Evolutionary conservation across 805 yeast genomes (phyloP), one percentile per base, ranked within the genome.

Genomic region (Candida sonorensis): DNA sequence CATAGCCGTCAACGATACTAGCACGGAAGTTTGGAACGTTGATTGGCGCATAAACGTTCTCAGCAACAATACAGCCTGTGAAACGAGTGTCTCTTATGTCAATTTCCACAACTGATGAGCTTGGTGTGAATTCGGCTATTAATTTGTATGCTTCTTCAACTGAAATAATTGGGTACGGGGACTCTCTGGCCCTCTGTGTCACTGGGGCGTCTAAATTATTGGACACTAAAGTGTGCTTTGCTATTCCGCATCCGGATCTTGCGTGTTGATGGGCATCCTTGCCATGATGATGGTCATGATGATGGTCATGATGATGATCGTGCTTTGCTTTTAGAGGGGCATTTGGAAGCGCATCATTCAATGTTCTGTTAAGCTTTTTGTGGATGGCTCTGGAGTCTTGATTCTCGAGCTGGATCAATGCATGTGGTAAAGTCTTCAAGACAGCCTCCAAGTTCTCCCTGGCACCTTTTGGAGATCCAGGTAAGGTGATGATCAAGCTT

Each of bases 1-100:
- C 77, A 40, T 72, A 72, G 0, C 78, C 78, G 42, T 72, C 78
- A 4, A 72, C 77, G 17, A 72, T 67, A 36, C 74, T 65, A 2
- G 78, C 75, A n/a, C 70, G 45, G 48, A 67, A 71, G 12, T 60
- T 55, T 0, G 77, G 77, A 10, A 69, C 71, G 33, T 59, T 51
- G 2, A 53, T 40, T 0, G 60, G 53, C 1, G 75, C 54, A 22
- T 25, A 29, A 3, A 71, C 37, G 34, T 67, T 69, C 34, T 66
- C 65, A 5, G 72, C 66, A 6, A 68, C 24, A 5, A 66, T 57
- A 29, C 53, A 51, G 2, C 74, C 72, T 1, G 57, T 44, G 5
- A 52, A 48, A 1, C 11, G 20, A 3, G 46, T 41, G 26, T 57
- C 60, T 5, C 46, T 33, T 7, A 63, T 50, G 13, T 45, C 37